phyloP scores from a whole-genome alignment of 768 basidiomycete genomes.

The Pisolithus albus region DNA sequence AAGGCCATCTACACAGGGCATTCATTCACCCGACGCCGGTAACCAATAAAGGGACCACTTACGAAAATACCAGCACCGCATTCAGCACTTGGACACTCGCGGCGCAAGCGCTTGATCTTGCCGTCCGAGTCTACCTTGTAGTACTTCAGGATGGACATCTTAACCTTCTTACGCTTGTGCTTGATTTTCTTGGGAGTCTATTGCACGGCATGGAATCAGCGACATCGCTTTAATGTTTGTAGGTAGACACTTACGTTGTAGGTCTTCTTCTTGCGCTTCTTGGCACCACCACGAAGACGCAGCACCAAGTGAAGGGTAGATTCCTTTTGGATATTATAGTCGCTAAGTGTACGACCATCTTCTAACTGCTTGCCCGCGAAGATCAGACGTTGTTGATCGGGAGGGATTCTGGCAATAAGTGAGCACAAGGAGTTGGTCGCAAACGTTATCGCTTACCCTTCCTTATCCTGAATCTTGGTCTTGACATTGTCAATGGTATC shows the following conservation, averaged over 20 bases:
- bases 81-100: constrained; percentile 85
- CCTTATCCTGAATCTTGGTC: constrained; percentile 96
- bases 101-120: constrained; percentile 98
- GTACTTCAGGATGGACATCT: constrained; percentile 99
- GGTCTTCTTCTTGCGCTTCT: constrained; percentile 99
- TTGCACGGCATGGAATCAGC: constrained; percentile 5
- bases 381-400: constrained; percentile 96
- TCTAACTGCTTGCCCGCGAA: constrained; percentile 99
- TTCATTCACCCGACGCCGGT: not conserved
- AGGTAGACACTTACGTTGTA: constrained; percentile 66
- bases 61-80: constrained; percentile 85
- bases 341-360: constrained; percentile 92
- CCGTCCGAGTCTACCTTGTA: constrained; percentile 99
- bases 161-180: constrained; percentile 99
- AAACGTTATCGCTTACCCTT: constrained; percentile 53
- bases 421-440: not conserved
- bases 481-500: constrained; percentile 99
- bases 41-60: constrained; percentile 23
- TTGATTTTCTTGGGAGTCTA: constrained; percentile 99
- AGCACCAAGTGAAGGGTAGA: constrained; percentile 97
- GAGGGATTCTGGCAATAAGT: constrained; percentile 56
- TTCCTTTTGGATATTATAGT: constrained; percentile 99
- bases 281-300: constrained; percentile 97
- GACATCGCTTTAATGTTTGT: not conserved
- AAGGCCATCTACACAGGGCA: constrained; percentile 77